phyloP scores from a whole-genome alignment of 345 rosid genomes.

The Populus simonii region DNA sequence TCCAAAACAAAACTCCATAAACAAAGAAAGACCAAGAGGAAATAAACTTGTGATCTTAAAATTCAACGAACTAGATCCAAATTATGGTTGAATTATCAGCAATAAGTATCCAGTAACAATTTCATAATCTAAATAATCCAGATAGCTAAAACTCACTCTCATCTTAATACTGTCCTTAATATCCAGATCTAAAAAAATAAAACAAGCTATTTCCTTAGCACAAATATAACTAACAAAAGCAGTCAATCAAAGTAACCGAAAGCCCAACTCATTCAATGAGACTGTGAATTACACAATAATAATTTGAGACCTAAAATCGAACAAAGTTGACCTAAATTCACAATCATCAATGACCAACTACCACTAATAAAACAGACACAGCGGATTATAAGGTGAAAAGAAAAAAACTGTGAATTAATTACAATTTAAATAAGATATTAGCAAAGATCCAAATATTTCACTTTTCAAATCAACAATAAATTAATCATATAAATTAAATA shows the following conservation, averaged over 20 bases:
- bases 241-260: not conserved
- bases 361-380: not conserved
- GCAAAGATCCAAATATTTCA: not conserved
- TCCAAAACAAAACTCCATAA: not conserved
- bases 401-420: not conserved
- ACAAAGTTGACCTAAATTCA: not conserved
- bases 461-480: not conserved
- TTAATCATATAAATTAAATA: not conserved
- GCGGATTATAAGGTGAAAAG: not conserved
- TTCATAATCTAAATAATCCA: not conserved
- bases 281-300: not conserved
- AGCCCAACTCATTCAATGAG: not conserved
- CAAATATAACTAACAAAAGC: not conserved
- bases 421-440: not conserved
- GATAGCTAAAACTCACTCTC: not conserved
- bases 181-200: not conserved
- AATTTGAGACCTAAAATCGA: not conserved
- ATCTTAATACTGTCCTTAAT: not conserved
- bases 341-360: not conserved
- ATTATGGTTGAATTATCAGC: not conserved
- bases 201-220: too few species aligned
- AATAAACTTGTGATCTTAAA: not conserved
- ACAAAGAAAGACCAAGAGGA: not conserved
- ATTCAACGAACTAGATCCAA: not conserved
- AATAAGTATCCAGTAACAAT: not conserved